Evolutionary conservation across 441 rosid genomes (phyloP), one percentile per base, ranked within the genome.

Genomic region (Populus hybrid): DNA sequence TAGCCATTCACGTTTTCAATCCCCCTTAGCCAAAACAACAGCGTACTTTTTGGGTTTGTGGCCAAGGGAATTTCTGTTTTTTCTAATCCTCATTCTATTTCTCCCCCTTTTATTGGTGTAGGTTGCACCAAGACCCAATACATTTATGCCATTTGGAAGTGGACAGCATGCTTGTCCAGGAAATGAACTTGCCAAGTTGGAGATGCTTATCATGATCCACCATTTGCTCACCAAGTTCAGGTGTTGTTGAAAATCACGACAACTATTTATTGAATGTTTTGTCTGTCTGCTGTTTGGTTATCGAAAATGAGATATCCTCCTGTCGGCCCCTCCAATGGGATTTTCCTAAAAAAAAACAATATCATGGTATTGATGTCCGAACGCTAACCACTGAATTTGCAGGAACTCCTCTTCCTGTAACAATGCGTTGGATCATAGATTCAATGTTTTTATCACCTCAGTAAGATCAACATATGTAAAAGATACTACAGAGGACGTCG

Each of bases 111-210:
- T 10, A 66, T 76, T 30, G 32, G 32, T 30, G 32, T 30, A 92
- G 96, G 91, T 81, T 64, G 80, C 88, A 4, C 88, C 90, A 63
- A 90, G 86, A 78, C 89, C 93, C 77, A 85, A 88, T 77, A 90
- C 91, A 63, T 92, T 87, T 73, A 80, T 88, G 92, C 94, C 96
- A 83, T 90, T 90, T 80, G 96, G 96, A 30, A 86, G 81, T 77
- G 94, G 96, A 77, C 88, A 68, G 14, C 96, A 92, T 84, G 85
- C 91, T 68, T 92, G 94, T 76, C 96, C 96, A 2, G 96, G 93
- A 81, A 92, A 90, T 80, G 94, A 92, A 77, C 90, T 92, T 76
- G 94, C 96, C 73, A 90, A 88, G 90, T 82, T 90, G 82, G 94
- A 92, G 88, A 88, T 90, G 85, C 89, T 90, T 20, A 77, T 90